Evolutionary conservation across 2,329 filamentous ascomycete genomes (phyloP), one percentile per base, ranked within the genome.

Genomic region (Fusarium heterosporum): DNA sequence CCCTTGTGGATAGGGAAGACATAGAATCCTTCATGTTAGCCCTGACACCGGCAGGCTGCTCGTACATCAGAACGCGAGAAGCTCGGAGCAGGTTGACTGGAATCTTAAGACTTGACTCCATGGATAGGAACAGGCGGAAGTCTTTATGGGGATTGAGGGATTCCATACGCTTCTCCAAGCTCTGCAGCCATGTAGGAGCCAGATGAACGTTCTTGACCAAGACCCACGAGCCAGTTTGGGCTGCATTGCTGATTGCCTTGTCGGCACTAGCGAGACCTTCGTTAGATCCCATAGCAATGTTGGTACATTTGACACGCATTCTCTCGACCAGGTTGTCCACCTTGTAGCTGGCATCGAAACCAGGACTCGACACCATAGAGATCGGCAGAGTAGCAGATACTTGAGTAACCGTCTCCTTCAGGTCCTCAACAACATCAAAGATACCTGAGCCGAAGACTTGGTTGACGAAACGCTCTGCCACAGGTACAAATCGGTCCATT

Each of bases 11-110:
- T 34, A 97, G 83, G 4, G 92, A 93, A 26, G 91, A 90, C 79
- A 99, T 87, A 0, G 95, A 97, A 76, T 99, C 96, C 80, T 97
- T 97, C 95, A 99, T 98, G 76, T 99, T 99, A 69, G 96, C 96
- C 63, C 93, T 88, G 32, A 99, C 92, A 80, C 96, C 96, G 3
- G 96, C 96, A 12, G 96, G 96, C 78, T 99, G 96, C 82, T 99
- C 96, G 80, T 97, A 98, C 88, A 97, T 97, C 65, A 99, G 85
- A 13, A 99, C 93, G 55, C 96, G 89, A 55, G 94, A 97, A 25
- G 96, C 95, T 47, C 96, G 90, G 49, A 99, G 88, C 29, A 99
- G 81, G 75, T 98, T 98, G 77, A 98, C 95, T 0, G 96, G 95
- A 71, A 99, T 99, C 86, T 96, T 97, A 51, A 89, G 93, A 74